These are phyloP conservation scores for Phytophthora pinifolia DNA, from an alignment of 352 stramenopile genomes.

Conservation along the genomic window DNA sequence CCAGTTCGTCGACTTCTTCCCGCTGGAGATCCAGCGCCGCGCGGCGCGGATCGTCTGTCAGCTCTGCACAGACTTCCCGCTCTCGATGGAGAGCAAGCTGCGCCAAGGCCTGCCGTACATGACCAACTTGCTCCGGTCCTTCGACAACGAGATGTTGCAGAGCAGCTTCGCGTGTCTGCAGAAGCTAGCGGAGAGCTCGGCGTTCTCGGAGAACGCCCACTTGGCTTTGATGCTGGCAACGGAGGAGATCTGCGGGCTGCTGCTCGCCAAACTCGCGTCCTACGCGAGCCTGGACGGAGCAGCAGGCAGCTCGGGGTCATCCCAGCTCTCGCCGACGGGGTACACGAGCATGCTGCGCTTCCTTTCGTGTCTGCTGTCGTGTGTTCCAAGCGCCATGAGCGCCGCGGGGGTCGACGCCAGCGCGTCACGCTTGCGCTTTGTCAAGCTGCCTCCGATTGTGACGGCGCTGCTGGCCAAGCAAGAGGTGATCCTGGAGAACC, in stretches of 20 bases:
- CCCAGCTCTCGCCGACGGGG: constrained; percentile 25
- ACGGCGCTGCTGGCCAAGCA: constrained; percentile 43
- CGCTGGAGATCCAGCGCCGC: constrained; percentile 68
- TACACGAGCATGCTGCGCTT: constrained; percentile 53
- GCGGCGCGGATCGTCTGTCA: constrained; percentile 54
- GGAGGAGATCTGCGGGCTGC: constrained; percentile 37
- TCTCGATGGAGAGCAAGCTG: constrained; percentile 31
- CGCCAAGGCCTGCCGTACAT: constrained; percentile 44
- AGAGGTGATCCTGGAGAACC: constrained; percentile 43
- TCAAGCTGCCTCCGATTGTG: constrained; percentile 45
- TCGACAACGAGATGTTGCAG: constrained; percentile 57
- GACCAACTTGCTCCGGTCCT: constrained; percentile 45
- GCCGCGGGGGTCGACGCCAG: constrained; percentile 6
- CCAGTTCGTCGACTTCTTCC: constrained; percentile 84
- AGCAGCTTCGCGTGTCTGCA: constrained; percentile 53
- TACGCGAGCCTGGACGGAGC: constrained; percentile 24
- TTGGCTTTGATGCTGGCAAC: constrained; percentile 48
- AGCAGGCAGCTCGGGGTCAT: background rate
- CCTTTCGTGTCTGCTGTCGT: constrained; percentile 39
- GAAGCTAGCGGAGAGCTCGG: constrained; percentile 45
- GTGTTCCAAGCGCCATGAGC: constrained; percentile 23
- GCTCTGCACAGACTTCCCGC: constrained; percentile 48
- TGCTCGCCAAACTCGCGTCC: constrained; percentile 35
- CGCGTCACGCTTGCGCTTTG: constrained; percentile 40
- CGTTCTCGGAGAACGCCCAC: constrained; percentile 33